phyloP scores from a whole-genome alignment of 2,329 filamentous ascomycete species.

The Emericellopsis atlantica region DNA sequence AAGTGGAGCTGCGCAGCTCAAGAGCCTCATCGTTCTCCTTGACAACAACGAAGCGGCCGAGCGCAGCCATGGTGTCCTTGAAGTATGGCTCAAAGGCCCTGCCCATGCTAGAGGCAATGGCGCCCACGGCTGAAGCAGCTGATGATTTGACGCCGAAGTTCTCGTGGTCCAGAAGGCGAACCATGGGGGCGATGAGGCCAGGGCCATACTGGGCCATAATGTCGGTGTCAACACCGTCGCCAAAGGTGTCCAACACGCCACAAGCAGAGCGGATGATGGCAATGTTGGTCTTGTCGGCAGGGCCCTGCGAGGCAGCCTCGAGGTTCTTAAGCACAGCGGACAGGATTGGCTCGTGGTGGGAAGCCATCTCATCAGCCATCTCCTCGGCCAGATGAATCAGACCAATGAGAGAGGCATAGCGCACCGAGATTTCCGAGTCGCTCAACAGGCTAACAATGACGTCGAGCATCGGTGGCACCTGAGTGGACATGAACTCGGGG shows the following conservation, averaged over 20 bases:
- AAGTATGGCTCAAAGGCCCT: conserved; percentile 85
- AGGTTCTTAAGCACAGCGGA: conserved; percentile 79
- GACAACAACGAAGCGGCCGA: conserved; percentile 71
- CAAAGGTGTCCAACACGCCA: conserved; percentile 81
- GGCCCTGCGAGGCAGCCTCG: conserved; percentile 61
- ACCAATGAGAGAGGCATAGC: conserved; percentile 76
- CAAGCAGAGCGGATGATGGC: conserved; percentile 84
- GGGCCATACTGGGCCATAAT: conserved; percentile 73
- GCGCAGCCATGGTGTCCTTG: conserved; percentile 76
- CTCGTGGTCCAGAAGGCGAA: conserved; percentile 68
- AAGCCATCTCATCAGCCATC: conserved; percentile 77
- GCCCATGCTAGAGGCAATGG: conserved; percentile 76
- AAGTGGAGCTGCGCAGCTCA: conserved; percentile 77
- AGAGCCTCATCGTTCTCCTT: conserved; percentile 87
- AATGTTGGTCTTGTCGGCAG: conserved; percentile 61
- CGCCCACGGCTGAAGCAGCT: conserved; percentile 79
- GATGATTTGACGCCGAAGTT: conserved; percentile 85
- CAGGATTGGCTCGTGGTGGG: conserved; percentile 76
- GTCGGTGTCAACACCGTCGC: conserved; percentile 68
- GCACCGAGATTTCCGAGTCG: conserved; percentile 73
- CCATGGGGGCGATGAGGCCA: conserved; percentile 74
- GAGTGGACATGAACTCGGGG: conserved; percentile 92
- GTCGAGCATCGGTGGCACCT: conserved; percentile 77
- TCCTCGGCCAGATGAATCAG: conserved; percentile 88
- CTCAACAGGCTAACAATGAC: conserved; percentile 71